phyloP scores from a whole-genome alignment of 2,329 filamentous ascomycete genomes.

The Fusarium guadeloupense region DNA sequence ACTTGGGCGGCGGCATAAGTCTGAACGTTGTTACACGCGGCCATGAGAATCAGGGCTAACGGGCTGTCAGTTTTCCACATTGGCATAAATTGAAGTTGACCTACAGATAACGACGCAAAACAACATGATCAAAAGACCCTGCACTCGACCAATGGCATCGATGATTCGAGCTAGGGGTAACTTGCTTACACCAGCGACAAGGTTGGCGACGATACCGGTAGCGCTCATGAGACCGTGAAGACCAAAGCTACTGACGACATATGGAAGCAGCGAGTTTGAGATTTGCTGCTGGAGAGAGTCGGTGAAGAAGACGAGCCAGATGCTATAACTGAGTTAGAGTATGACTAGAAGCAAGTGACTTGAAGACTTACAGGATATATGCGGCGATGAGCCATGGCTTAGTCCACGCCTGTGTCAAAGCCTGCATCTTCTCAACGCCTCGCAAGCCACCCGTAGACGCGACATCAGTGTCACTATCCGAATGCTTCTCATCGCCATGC shows the following conservation, averaged over 20 bases:
- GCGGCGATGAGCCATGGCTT: slow-evolving; percentile 47
- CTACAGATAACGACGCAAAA: slow-evolving; percentile 2
- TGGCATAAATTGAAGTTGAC: neutral
- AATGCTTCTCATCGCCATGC: neutral
- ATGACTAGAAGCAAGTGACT: neutral
- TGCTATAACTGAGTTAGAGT: slow-evolving; percentile 13
- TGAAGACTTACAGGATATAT: slow-evolving; percentile 40
- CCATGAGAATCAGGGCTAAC: slow-evolving; percentile 65
- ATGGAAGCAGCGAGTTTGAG: slow-evolving; percentile 12
- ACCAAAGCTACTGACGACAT: slow-evolving; percentile 54
- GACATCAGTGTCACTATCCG: neutral
- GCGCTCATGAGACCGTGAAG: slow-evolving; percentile 59
- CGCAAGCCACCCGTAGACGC: slow-evolving; percentile 6
- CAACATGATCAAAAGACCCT: slow-evolving; percentile 59
- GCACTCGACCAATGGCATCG: slow-evolving; percentile 69
- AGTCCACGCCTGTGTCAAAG: slow-evolving; percentile 50
- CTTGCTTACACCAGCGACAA: slow-evolving; percentile 60
- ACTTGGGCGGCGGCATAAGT: slow-evolving; percentile 64
- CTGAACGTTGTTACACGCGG: slow-evolving; percentile 41
- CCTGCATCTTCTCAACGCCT: slow-evolving; percentile 50
- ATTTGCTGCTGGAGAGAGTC: slow-evolving; percentile 45
- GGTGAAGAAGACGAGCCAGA: slow-evolving; percentile 55
- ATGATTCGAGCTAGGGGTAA: slow-evolving; percentile 69
- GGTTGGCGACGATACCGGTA: slow-evolving; percentile 54
- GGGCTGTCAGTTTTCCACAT: no score